phyloP scores from a whole-genome alignment of 2,329 filamentous ascomycete species.

The Aspergillus aculeatus region DNA sequence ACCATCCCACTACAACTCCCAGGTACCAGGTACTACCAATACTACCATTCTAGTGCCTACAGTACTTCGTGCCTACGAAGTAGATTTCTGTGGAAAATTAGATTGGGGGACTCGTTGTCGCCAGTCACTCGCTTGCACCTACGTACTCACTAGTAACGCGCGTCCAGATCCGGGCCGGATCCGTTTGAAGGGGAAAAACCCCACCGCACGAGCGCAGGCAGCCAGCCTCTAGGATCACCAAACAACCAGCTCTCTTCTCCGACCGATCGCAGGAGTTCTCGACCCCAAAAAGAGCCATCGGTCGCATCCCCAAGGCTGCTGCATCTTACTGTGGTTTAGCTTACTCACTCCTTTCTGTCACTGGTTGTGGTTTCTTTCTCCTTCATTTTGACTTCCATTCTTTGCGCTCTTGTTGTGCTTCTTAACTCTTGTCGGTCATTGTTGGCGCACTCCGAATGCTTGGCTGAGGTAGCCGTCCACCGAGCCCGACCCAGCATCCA shows the following conservation, averaged over 20 bases:
- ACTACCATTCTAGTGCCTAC: background rate
- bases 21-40: background rate
- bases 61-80: background rate
- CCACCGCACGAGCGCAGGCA: slow-evolving; percentile 26
- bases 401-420: slow-evolving; percentile 1
- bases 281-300: slow-evolving; percentile 2
- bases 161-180: slow-evolving; percentile 25
- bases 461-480: slow-evolving; percentile 16
- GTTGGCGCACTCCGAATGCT: slow-evolving; percentile 19
- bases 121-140: slow-evolving; percentile 13
- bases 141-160: slow-evolving; percentile 19
- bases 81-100: background rate
- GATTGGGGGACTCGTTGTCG: slow-evolving; percentile 2
- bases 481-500: slow-evolving; percentile 9
- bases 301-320: slow-evolving; percentile 12
- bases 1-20: background rate
- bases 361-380: slow-evolving; percentile 1
- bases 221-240: slow-evolving; percentile 17
- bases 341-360: slow-evolving; percentile 12
- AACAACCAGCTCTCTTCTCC: slow-evolving; percentile 14
- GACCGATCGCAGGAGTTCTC: slow-evolving; percentile 12
- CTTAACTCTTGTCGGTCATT: slow-evolving; percentile 8
- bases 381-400: background rate
- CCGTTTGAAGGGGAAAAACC: slow-evolving; percentile 18
- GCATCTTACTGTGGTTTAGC: slow-evolving; percentile 11